A percentile compares a stretch with the other conserved stretches of the same genome.
Conservation (phyloP, 2,329 filamentous ascomycete species). For the Aspergillus hiratsukae region DNA sequence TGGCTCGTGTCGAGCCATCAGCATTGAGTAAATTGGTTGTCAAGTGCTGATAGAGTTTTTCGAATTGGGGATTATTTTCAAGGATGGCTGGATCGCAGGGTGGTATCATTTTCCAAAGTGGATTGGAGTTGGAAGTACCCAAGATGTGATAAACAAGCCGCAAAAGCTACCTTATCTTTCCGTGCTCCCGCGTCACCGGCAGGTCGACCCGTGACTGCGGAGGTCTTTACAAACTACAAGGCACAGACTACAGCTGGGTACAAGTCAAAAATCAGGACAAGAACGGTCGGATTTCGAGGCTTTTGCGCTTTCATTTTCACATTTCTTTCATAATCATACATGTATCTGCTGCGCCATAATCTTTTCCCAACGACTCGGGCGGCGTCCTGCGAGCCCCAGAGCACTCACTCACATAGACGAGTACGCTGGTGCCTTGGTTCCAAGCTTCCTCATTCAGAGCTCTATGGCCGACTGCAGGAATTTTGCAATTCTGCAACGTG, state of each 20-base stretch:
- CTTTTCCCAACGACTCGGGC: neutral
- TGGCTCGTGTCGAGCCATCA: constrained; percentile 37
- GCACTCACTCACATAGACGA: neutral
- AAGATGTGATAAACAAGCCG: neutral
- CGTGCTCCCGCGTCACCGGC: neutral
- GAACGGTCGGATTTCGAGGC: constrained; percentile 15
- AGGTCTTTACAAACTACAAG: neutral
- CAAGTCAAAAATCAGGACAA: neutral
- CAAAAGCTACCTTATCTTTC: neutral
- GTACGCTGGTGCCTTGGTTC: neutral
- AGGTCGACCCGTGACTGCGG: neutral
- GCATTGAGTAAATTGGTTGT: constrained; percentile 34
- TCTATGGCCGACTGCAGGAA: neutral
- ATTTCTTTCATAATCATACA: constrained; percentile 40
- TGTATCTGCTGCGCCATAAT: constrained; percentile 5
- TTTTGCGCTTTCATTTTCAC: constrained; percentile 29
- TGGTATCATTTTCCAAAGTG: constrained; percentile 34
- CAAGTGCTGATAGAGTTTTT: constrained; percentile 38
- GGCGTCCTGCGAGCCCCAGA: neutral
- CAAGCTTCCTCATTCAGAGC: neutral
- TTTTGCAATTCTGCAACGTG: neutral
- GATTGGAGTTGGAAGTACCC: neutral
- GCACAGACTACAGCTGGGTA: neutral
- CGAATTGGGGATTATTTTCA: constrained; percentile 40
- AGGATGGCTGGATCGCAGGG: constrained; percentile 38